Conservation (phyloP, 2,329 filamentous ascomycete species). For the Hypoxylon sp. region DNA sequence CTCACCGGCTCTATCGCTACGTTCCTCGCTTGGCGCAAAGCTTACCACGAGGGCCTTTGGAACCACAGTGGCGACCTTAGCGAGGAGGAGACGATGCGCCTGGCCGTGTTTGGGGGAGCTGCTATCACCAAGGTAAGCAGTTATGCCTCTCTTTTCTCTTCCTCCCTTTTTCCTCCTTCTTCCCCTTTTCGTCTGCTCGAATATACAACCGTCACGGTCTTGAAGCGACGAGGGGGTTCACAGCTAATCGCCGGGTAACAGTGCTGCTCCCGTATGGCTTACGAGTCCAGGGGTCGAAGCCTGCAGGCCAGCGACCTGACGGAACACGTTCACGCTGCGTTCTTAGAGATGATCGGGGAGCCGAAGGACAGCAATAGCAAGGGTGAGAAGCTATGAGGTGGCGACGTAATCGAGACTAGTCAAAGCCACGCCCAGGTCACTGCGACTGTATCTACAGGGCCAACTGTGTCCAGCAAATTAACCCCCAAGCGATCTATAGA, state of each 20-base stretch:
- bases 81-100: slow-evolving; percentile 69
- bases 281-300: slow-evolving; percentile 82
- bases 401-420: slow-evolving; percentile 19
- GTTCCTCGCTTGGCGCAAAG: slow-evolving; percentile 85
- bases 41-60: slow-evolving; percentile 87
- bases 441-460: too few species aligned
- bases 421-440: too few species aligned
- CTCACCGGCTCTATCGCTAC: slow-evolving; percentile 90
- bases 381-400: neutral
- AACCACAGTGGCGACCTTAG: slow-evolving; percentile 61
- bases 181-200: neutral
- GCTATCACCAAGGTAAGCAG: slow-evolving; percentile 78
- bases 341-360: slow-evolving; percentile 81
- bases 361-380: slow-evolving; percentile 40
- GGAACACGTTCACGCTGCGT: slow-evolving; percentile 85
- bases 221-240: too few species aligned
- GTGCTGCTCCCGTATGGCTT: slow-evolving; percentile 88
- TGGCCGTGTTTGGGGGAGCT: slow-evolving; percentile 87
- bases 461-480: too few species aligned
- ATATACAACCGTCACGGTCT: neutral
- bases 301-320: slow-evolving; percentile 94
- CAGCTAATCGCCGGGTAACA: slow-evolving; percentile 39
- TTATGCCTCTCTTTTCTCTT: too few species aligned
- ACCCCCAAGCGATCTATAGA: too few species aligned
- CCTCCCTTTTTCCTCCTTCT: too few species aligned